phyloP scores from a whole-genome alignment of 192 early-diverging fungal species.

The Backusella tuberculispora region DNA sequence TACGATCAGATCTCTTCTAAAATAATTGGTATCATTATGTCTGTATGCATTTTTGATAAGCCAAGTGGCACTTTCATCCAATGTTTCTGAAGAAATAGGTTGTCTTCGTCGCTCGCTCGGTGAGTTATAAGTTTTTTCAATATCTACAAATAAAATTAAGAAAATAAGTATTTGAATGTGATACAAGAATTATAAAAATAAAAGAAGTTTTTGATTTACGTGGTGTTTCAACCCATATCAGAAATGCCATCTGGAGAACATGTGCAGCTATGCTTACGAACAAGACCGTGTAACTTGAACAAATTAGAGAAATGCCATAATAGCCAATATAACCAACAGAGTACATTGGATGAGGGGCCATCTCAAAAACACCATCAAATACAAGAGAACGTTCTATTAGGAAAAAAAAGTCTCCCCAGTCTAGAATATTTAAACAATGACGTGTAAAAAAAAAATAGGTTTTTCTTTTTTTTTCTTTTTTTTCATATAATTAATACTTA shows the following conservation, averaged over 20 bases:
- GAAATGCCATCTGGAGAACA: constrained; percentile 85
- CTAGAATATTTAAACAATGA: constrained; percentile 39
- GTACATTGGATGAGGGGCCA: constrained; percentile 99
- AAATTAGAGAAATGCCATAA: constrained; percentile 92
- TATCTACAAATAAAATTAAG: constrained; percentile 40
- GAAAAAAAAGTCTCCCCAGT: constrained; percentile 99
- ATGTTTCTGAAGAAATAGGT: neutral
- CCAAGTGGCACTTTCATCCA: constrained; percentile 12
- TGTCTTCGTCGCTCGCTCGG: constrained; percentile 32
- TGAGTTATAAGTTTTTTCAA: constrained; percentile 63
- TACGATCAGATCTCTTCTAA: constrained; percentile 83
- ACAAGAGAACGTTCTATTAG: constrained; percentile 84
- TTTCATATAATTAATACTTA: constrained; percentile 48
- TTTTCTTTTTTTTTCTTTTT: too few species aligned
- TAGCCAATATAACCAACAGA: constrained; percentile 96
- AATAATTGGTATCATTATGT: constrained; percentile 45
- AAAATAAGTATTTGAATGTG: neutral
- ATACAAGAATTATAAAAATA: neutral
- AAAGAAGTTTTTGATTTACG: constrained; percentile 50
- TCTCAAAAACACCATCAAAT: constrained; percentile 93
- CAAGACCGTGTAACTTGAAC: constrained; percentile 88
- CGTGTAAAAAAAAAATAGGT: constrained; percentile 3
- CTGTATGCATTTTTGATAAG: constrained; percentile 25
- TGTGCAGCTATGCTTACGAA: constrained; percentile 89
- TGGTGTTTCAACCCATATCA: constrained; percentile 91